phyloP scores from a whole-genome alignment of 202 grass and related monocot genomes.

The Alloteropsis angusta region DNA sequence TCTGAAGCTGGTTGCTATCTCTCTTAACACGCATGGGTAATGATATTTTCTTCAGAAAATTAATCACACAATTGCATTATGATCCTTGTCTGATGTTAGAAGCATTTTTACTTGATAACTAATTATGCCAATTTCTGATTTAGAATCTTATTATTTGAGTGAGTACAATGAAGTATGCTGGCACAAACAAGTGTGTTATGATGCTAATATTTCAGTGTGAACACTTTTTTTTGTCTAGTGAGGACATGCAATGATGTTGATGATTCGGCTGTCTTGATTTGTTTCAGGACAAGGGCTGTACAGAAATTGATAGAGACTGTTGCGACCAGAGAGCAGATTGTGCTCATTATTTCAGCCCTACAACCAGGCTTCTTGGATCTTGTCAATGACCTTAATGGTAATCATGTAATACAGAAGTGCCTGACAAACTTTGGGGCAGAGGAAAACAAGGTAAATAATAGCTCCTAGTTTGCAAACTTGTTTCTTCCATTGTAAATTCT shows the following conservation, averaged over 20 bases:
- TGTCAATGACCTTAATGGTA: slow-evolving; percentile 81
- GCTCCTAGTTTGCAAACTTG: background rate
- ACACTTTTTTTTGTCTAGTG: background rate
- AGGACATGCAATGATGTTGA: background rate
- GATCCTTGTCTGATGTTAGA: background rate
- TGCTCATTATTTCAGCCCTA: slow-evolving; percentile 51
- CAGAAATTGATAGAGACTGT: slow-evolving; percentile 88
- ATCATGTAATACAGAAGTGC: slow-evolving; percentile 78
- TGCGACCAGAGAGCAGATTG: slow-evolving; percentile 39
- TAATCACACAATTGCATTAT: background rate
- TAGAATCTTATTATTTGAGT: slow-evolving; percentile 4
- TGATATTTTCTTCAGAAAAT: slow-evolving; percentile 15
- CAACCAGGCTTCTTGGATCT: slow-evolving; percentile 54
- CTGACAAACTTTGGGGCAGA: slow-evolving; percentile 46
- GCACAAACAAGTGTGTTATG: background rate
- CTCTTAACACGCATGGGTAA: slow-evolving; percentile 76
- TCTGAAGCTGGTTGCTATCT: slow-evolving; percentile 38
- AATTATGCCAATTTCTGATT: slow-evolving; percentile 1
- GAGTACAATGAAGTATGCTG: background rate
- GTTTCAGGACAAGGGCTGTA: slow-evolving; percentile 78
- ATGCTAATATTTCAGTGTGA: slow-evolving; percentile 1
- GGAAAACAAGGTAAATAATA: slow-evolving; percentile 63
- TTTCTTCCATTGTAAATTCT: background rate
- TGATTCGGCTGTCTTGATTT: slow-evolving; percentile 28
- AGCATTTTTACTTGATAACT: background rate